These are phyloP conservation scores for Chaetomium strumarium DNA, from an alignment of 2,329 filamentous ascomycete species.

Conservation along the genomic window DNA sequence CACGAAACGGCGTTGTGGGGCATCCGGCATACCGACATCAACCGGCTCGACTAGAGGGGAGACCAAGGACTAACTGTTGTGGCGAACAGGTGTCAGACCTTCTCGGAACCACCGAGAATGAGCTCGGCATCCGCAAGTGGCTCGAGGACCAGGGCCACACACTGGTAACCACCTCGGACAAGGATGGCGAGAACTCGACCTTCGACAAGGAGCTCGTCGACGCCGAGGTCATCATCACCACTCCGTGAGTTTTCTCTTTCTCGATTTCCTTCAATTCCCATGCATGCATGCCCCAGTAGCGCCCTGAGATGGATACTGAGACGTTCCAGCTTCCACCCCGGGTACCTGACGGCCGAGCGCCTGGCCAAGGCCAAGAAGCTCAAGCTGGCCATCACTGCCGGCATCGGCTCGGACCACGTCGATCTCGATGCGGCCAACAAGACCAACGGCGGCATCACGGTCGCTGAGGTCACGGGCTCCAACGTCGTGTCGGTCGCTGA, in stretches of 20 bases:
- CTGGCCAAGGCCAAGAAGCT: slow-evolving; percentile 98
- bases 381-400: slow-evolving; percentile 93
- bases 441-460: slow-evolving; percentile 95
- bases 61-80: slow-evolving; percentile 1
- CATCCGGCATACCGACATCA: not conserved
- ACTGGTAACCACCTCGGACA: slow-evolving; percentile 94
- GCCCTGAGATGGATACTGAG: not conserved
- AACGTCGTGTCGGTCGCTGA: slow-evolving; percentile 98
- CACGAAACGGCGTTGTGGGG: not conserved
- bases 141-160: slow-evolving; percentile 96
- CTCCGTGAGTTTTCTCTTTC: slow-evolving; percentile 60
- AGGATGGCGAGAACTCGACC: slow-evolving; percentile 84
- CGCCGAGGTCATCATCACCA: slow-evolving; percentile 98
- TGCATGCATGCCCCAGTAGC: no score
- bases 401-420: slow-evolving; percentile 97
- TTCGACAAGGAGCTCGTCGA: slow-evolving; percentile 96
- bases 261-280: no score
- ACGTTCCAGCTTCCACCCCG: slow-evolving; percentile 86
- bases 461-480: slow-evolving; percentile 94
- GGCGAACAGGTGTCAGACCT: slow-evolving; percentile 63
- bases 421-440: slow-evolving; percentile 96
- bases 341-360: slow-evolving; percentile 94
- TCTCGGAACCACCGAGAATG: slow-evolving; percentile 94
- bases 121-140: slow-evolving; percentile 96
- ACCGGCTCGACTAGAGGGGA: not conserved